These are phyloP conservation scores for Sistotremastrum suecicum DNA, from an alignment of 768 basidiomycete genomes.

Conservation along the genomic window DNA sequence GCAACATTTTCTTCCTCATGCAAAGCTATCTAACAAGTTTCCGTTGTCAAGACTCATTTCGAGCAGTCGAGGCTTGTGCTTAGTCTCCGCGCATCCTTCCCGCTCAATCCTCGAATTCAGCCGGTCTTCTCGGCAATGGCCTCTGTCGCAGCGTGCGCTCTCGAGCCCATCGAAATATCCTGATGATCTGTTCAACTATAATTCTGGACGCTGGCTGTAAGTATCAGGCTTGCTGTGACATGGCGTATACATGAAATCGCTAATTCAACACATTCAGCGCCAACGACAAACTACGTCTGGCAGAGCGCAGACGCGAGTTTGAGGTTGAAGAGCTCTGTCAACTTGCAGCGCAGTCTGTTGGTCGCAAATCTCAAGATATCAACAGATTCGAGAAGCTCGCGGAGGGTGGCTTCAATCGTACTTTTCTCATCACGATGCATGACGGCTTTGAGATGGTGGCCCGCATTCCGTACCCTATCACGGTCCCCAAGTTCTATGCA, in stretches of 20 bases:
- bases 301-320: constrained; percentile 30
- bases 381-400: constrained; percentile 25
- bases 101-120: no score
- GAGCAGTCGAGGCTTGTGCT: no score
- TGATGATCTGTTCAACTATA: constrained; percentile 12
- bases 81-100: no score
- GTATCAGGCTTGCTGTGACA: constrained; percentile 6
- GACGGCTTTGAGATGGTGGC: constrained; percentile 15
- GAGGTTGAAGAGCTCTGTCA: constrained; percentile 26
- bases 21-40: no score
- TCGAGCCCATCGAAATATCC: constrained; percentile 7
- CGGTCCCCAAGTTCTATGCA: constrained; percentile 14
- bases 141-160: constrained; percentile 5
- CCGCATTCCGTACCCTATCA: constrained; percentile 15
- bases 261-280: constrained; percentile 4
- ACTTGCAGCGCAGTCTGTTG: constrained; percentile 31
- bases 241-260: constrained; percentile 5
- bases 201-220: constrained; percentile 16
- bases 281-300: constrained; percentile 25
- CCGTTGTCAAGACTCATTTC: no score
- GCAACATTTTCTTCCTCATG: no score
- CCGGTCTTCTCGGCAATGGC: no score
- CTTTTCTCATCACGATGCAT: constrained; percentile 16
- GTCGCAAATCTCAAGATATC: constrained; percentile 23
- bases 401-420: constrained; percentile 24